Base-by-base conservation (phyloP, 331 rosid species). In the Saraca asoca region DNA sequence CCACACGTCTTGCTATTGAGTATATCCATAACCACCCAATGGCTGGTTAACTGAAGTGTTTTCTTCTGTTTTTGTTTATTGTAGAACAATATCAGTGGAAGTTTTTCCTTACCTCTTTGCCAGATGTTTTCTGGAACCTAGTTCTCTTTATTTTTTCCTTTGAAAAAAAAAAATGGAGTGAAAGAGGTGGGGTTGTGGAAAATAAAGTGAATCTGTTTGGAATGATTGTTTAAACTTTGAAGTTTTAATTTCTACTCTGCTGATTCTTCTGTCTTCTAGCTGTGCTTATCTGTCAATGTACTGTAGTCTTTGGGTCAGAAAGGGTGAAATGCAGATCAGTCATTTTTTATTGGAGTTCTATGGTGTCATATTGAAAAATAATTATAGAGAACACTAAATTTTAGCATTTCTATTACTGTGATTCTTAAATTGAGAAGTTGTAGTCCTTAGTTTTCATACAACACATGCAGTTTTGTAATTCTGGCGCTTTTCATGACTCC, bases 1-100 rank as follows among this genome's bases (percentile, higher is more conserved):
- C 98, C 5, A 63, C 79, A 48, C 48, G 78, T 64, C 94, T 90
- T 69, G 96, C 98, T 50, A 87, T 93, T 50, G 96, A 87, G 83
- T 93, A 90, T 71, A 83, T 93, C 85, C 71, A 79, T 58, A 87
- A 87, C 84, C 98, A 90, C 75, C 98, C 96, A 35, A 82, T 90
- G 98, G 84, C 98, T 43, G 20, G 89, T 78, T 91, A 82, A 78
- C 39, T 66, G 5, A 16, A 9, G 16, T 45, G 44, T 39, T 58
- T 42, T 12, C 45, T 44, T 46, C 49, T 24, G 42, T 61, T 72
- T 62, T 75, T 17, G 15, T 51, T 62, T 31, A 60, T 7, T 71
- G 63, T 75, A 55, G 48, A 35, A 67, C 74, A 54, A 24, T 65
- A 53, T 20, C 52, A 24, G 31, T 50, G 66, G 66, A 62, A 43